These are phyloP conservation scores for Akanthomyces muscarius DNA, from an alignment of 2,329 filamentous ascomycete species.

Conservation along the genomic window DNA sequence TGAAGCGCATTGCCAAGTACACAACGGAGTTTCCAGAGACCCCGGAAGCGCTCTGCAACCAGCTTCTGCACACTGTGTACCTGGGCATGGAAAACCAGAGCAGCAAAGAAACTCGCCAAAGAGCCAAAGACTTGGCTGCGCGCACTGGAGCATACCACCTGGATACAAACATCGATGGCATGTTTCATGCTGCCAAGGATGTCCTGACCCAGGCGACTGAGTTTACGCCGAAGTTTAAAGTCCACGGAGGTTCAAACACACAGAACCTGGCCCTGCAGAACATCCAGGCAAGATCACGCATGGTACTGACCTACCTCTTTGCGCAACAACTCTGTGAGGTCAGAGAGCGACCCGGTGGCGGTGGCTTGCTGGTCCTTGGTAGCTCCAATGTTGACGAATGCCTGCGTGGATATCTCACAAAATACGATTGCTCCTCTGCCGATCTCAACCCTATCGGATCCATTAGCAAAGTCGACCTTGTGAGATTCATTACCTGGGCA, in stretches of 20 bases:
- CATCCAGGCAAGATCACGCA: conserved; percentile 60
- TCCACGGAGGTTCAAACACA: conserved; percentile 53
- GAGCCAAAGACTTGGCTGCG: conserved; percentile 57
- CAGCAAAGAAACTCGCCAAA: conserved; percentile 59
- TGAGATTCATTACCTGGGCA: conserved; percentile 59
- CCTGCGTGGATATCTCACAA: conserved; percentile 30
- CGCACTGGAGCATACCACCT: conserved; percentile 69
- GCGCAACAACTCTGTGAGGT: conserved; percentile 33
- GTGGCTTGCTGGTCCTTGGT: conserved; percentile 27
- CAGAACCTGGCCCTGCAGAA: conserved; percentile 66
- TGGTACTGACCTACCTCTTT: conserved; percentile 62
- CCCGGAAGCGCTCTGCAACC: conserved; percentile 52
- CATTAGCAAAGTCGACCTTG: conserved; percentile 57
- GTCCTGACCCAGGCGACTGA: conserved; percentile 55
- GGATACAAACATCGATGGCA: conserved; percentile 68
- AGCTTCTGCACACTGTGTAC: conserved; percentile 40
- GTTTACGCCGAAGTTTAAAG: conserved; percentile 47
- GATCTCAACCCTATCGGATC: conserved; percentile 34
- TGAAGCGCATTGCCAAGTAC: conserved; percentile 25
- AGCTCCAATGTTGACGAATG: conserved; percentile 29
- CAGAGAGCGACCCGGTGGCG: conserved; percentile 24
- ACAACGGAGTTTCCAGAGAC: conserved; percentile 46
- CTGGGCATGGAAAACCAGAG: conserved; percentile 67
- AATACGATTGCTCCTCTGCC: conserved; percentile 37
- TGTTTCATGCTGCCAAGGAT: conserved; percentile 56